Conservation (phyloP, 768 basidiomycete genomes). For the Pleurotus eryngii region DNA sequence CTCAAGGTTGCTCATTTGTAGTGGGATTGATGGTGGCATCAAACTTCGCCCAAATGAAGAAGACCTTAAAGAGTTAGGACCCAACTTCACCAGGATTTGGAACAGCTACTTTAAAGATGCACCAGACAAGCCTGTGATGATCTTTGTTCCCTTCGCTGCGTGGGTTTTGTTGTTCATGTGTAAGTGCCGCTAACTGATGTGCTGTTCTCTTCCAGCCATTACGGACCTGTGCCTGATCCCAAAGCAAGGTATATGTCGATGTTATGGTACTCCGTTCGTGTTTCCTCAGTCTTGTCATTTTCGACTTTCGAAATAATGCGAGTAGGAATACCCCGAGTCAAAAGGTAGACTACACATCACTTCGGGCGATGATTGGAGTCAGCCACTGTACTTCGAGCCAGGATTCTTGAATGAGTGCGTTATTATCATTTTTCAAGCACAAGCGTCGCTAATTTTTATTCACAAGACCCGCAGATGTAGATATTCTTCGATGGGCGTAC, state of each 20-base stretch:
- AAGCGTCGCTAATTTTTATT: background rate
- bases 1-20: slow-evolving; percentile 16
- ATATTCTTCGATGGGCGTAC: slow-evolving; percentile 46
- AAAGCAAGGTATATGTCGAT: slow-evolving; percentile 20
- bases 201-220: background rate
- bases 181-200: background rate
- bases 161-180: slow-evolving; percentile 19
- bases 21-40: slow-evolving; percentile 52
- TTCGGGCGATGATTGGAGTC: slow-evolving; percentile 36
- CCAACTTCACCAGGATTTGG: slow-evolving; percentile 48
- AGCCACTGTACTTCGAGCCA: slow-evolving; percentile 41
- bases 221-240: slow-evolving; percentile 12
- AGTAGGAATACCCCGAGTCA: slow-evolving; percentile 43
- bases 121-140: slow-evolving; percentile 55
- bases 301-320: background rate
- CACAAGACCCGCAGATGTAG: slow-evolving; percentile 40
- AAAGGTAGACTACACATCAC: slow-evolving; percentile 47
- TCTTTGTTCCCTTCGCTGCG: slow-evolving; percentile 39
- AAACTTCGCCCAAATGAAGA: slow-evolving; percentile 49
- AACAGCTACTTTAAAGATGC: slow-evolving; percentile 42
- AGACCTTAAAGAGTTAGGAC: slow-evolving; percentile 49
- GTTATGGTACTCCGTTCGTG: slow-evolving; percentile 15
- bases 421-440: background rate
- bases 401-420: slow-evolving; percentile 43
- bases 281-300: background rate